Evolutionary conservation across 2,329 filamentous ascomycete species (phyloP).

Genomic region (Epichloe gansuensis): DNA sequence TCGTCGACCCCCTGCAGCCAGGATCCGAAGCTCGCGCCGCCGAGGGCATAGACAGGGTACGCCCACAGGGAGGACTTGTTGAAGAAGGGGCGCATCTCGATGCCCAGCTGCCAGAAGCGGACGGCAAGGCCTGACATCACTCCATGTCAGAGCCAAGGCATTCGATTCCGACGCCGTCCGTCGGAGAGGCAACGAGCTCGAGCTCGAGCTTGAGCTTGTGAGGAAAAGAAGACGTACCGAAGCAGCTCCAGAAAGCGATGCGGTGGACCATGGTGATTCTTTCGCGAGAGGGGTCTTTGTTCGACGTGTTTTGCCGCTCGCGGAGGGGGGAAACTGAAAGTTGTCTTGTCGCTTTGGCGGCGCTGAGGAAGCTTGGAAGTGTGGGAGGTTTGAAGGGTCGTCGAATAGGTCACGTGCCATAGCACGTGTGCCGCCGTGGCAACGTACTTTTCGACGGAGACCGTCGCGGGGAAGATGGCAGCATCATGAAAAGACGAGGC

Average conservation of each 20-base stretch:
- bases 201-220: no score
- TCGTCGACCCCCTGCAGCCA: constrained; percentile 88
- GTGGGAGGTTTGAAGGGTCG: no score
- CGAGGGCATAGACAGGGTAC: constrained; percentile 77
- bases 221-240: constrained; percentile 51
- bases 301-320: not conserved
- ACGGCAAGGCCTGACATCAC: constrained; percentile 62
- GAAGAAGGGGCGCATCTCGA: constrained; percentile 96
- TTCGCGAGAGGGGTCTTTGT: not conserved
- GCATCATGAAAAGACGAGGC: no score
- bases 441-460: not conserved
- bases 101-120: constrained; percentile 91
- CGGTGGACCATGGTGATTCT: constrained; percentile 42
- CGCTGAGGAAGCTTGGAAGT: not conserved
- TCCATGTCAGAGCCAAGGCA: not conserved
- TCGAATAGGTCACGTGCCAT: not conserved
- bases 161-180: no score
- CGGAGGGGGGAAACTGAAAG: not conserved
- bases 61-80: constrained; percentile 73
- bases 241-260: constrained; percentile 75
- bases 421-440: not conserved
- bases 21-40: constrained; percentile 89
- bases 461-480: no score
- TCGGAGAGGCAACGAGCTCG: no score
- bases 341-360: not conserved